phyloP scores from a whole-genome alignment of 768 basidiomycete genomes.

The Lanmaoa pseudosensibilis region DNA sequence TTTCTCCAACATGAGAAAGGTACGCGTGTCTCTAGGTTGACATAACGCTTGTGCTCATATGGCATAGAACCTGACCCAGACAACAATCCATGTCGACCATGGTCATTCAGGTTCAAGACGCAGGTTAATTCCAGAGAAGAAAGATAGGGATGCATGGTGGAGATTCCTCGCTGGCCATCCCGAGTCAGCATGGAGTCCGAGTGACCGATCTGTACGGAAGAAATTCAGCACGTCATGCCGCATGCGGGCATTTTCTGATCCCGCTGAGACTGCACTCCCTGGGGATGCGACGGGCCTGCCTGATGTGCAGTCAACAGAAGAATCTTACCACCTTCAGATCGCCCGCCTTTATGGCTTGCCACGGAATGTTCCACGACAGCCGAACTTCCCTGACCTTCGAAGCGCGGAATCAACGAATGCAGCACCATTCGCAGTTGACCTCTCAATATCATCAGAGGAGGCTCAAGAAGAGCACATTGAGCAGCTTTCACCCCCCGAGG shows the following conservation, averaged over 20 bases:
- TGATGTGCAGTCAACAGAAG: slow-evolving; percentile 1
- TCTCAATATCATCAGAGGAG: background rate
- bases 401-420: background rate
- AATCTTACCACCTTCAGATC: background rate
- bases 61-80: slow-evolving; percentile 63
- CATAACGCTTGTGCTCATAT: slow-evolving; percentile 5
- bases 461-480: background rate
- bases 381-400: background rate
- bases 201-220: slow-evolving; percentile 13
- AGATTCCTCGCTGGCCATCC: slow-evolving; percentile 67
- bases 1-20: slow-evolving; percentile 68
- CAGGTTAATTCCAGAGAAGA: slow-evolving; percentile 63
- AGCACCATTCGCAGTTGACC: background rate
- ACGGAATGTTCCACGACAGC: background rate
- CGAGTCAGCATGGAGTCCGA: slow-evolving; percentile 64
- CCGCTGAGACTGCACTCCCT: background rate
- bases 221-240: slow-evolving; percentile 13
- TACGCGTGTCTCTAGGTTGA: background rate
- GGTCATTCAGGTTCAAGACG: slow-evolving; percentile 10
- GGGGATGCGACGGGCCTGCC: background rate
- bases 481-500: slow-evolving; percentile 47
- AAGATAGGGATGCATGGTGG: slow-evolving; percentile 80
- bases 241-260: slow-evolving; percentile 42
- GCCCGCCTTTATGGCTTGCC: background rate
- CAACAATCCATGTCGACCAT: slow-evolving; percentile 42